phyloP scores from a whole-genome alignment of 2,329 filamentous ascomycete species.

The Intubia oerlemansii region DNA sequence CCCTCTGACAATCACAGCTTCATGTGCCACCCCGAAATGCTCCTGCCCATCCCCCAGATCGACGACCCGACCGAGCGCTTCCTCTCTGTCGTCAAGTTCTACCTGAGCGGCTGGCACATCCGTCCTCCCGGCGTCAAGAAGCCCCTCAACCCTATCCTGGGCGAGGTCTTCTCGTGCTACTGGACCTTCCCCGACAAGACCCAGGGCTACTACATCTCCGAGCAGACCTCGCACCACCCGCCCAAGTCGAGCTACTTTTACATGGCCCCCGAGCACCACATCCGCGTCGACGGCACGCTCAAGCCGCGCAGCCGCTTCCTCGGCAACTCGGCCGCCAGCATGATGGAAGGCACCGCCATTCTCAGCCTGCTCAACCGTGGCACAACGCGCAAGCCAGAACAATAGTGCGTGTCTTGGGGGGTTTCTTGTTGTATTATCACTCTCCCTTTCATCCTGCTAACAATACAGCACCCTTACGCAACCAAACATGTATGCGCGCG shows the following conservation, averaged over 20 bases:
- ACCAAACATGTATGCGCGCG: slow-evolving; percentile 96
- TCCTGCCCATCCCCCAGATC: slow-evolving; percentile 68
- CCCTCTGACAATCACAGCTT: too few species aligned
- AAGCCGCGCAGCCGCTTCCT: slow-evolving; percentile 91
- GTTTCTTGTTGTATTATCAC: background rate
- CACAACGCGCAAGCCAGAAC: slow-evolving; percentile 45
- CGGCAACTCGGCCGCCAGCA: slow-evolving; percentile 87
- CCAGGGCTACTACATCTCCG: slow-evolving; percentile 83
- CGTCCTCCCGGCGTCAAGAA: slow-evolving; percentile 98
- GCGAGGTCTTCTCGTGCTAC: slow-evolving; percentile 85
- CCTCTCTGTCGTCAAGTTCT: slow-evolving; percentile 91
- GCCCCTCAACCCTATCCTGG: slow-evolving; percentile 86
- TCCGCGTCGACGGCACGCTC: slow-evolving; percentile 85
- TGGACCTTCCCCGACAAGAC: slow-evolving; percentile 81
- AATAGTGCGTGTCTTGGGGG: slow-evolving; percentile 65
- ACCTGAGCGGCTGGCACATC: slow-evolving; percentile 96
- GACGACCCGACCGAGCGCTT: slow-evolving; percentile 83
- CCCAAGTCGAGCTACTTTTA: slow-evolving; percentile 99
- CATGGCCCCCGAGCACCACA: slow-evolving; percentile 82
- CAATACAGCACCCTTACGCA: slow-evolving; percentile 90
- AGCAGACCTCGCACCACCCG: slow-evolving; percentile 95
- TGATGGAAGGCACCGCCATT: slow-evolving; percentile 95
- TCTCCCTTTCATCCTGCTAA: slow-evolving; percentile 1
- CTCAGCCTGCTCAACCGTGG: slow-evolving; percentile 65
- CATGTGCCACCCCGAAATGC: slow-evolving; percentile 96